These are phyloP conservation scores for Knoxdaviesia capensis DNA, from an alignment of 2,329 filamentous ascomycete species.

Conservation along the genomic window DNA sequence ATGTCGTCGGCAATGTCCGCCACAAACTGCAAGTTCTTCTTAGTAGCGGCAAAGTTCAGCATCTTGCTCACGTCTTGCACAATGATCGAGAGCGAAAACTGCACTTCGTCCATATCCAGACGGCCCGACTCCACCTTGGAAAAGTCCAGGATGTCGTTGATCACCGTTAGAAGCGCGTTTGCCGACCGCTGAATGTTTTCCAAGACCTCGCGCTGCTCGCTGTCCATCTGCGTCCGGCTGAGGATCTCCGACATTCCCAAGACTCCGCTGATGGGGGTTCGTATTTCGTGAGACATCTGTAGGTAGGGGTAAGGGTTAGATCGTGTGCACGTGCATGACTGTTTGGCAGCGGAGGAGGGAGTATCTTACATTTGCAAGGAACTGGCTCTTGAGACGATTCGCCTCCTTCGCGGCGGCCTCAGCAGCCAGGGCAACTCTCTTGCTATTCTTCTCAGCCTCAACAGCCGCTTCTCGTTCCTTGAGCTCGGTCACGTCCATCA, in stretches of 20 bases:
- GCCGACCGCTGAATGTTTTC: slow-evolving; percentile 64
- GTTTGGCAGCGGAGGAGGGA: not conserved
- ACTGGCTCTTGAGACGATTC: slow-evolving; percentile 61
- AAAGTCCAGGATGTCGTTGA: slow-evolving; percentile 82
- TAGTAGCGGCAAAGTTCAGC: slow-evolving; percentile 66
- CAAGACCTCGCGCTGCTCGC: slow-evolving; percentile 55
- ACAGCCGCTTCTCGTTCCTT: slow-evolving; percentile 43
- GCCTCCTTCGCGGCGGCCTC: slow-evolving; percentile 65
- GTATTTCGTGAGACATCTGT: slow-evolving; percentile 60
- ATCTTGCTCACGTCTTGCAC: slow-evolving; percentile 69
- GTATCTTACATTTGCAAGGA: slow-evolving; percentile 40
- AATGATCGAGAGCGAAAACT: slow-evolving; percentile 55
- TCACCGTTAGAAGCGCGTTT: slow-evolving; percentile 66
- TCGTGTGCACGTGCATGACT: slow-evolving; percentile 6
- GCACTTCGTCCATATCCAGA: slow-evolving; percentile 61
- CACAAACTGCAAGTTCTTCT: slow-evolving; percentile 56
- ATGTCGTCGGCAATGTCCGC: slow-evolving; percentile 43
- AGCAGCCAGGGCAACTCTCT: slow-evolving; percentile 49
- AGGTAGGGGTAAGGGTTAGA: too few species aligned
- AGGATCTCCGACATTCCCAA: slow-evolving; percentile 64
- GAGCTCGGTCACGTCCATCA: slow-evolving; percentile 60
- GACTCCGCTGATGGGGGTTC: slow-evolving; percentile 61
- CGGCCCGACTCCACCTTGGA: slow-evolving; percentile 68
- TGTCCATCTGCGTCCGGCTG: slow-evolving; percentile 43
- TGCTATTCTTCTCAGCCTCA: slow-evolving; percentile 45